phyloP scores from a whole-genome alignment of 179 eudicot species.

The Patellifolia procumbens region DNA sequence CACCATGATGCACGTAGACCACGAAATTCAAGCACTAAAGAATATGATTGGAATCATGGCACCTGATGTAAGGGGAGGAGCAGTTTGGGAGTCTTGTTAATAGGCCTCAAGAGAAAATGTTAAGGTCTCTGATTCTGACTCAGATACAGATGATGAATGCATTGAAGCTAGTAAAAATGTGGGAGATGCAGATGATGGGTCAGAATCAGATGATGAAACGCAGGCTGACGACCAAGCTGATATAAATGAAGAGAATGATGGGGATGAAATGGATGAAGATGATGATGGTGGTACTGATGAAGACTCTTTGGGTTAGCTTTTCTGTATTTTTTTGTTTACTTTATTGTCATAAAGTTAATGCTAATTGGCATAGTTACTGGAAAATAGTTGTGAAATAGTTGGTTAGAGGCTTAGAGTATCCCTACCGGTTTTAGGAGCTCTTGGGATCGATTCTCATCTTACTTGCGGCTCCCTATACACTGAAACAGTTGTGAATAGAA shows the following conservation, averaged over 20 bases:
- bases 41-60: constrained; percentile 87
- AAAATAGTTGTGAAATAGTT: constrained; percentile 22
- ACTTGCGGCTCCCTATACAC: no score
- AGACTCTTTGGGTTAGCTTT: constrained; percentile 55
- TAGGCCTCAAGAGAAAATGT: constrained; percentile 33
- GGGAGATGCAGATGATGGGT: constrained; percentile 31
- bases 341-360: neutral
- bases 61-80: constrained; percentile 77
- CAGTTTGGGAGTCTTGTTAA: constrained; percentile 50
- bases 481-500: constrained; percentile 25
- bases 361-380: neutral
- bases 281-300: constrained; percentile 71
- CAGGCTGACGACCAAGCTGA: constrained; percentile 39
- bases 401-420: no score
- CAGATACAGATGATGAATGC: constrained; percentile 62
- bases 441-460: no score
- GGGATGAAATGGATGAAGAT: constrained; percentile 53
- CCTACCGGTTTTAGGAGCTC: no score
- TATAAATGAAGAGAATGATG: constrained; percentile 32
- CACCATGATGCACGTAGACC: constrained; percentile 30
- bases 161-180: constrained; percentile 35
- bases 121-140: constrained; percentile 46
- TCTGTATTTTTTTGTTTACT: neutral
- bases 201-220: constrained; percentile 56
- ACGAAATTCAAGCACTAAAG: constrained; percentile 60